Evolutionary conservation across 2,329 filamentous ascomycete species (phyloP).

Genomic region (Colletotrichum sp.): DNA sequence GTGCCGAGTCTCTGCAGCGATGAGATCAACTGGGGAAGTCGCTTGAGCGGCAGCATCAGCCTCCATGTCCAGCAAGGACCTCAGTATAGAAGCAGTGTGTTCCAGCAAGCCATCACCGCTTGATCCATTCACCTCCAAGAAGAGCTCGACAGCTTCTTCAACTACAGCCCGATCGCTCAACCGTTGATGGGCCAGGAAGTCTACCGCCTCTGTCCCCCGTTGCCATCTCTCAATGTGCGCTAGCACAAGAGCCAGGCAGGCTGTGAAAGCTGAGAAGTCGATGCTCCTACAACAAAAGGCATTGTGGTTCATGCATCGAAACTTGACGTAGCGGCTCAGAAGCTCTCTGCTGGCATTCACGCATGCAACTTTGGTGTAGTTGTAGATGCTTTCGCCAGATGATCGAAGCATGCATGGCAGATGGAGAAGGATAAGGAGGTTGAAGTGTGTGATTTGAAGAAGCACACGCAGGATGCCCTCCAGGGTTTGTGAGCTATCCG

Average conservation of each 20-base stretch:
- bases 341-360: constrained; percentile 41
- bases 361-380: constrained; percentile 37
- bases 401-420: constrained; percentile 34
- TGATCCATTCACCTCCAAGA: constrained; percentile 30
- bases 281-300: constrained; percentile 32
- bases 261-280: constrained; percentile 42
- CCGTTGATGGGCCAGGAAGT: constrained; percentile 41
- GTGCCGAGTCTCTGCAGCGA: background rate
- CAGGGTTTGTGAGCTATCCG: constrained; percentile 20
- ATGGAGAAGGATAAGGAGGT: constrained; percentile 36
- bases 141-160: constrained; percentile 36
- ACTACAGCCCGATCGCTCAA: constrained; percentile 41
- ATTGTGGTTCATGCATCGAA: constrained; percentile 31
- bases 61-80: constrained; percentile 22
- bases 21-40: background rate
- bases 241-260: constrained; percentile 39
- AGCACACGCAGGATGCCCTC: constrained; percentile 26
- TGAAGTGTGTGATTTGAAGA: constrained; percentile 35
- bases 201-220: constrained; percentile 4
- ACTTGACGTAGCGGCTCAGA: constrained; percentile 35
- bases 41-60: background rate
- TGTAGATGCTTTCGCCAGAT: constrained; percentile 10
- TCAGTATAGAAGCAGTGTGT: constrained; percentile 31
- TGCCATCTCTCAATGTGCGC: constrained; percentile 33
- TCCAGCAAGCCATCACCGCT: constrained; percentile 32